These are phyloP conservation scores for Fagopyrum esculentum DNA, from an alignment of 148 eudicot species.

Conservation along the genomic window DNA sequence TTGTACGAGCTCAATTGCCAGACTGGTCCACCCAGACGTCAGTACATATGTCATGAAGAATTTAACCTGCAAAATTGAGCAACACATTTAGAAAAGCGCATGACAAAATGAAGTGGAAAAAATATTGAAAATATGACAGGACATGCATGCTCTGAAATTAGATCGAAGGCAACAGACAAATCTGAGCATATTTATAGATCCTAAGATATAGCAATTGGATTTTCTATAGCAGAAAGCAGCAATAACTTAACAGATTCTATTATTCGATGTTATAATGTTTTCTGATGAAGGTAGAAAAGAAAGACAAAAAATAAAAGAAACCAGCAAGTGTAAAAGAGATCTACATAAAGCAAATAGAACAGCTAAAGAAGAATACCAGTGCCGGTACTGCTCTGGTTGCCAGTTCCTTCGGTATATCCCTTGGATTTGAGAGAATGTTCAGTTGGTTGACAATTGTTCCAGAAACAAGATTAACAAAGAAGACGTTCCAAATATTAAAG, in stretches of 20 bases:
- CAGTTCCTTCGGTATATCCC: slow-evolving; percentile 46
- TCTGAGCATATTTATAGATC: not conserved
- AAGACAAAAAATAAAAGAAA: not conserved
- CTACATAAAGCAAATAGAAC: not conserved
- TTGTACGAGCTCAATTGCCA: slow-evolving; percentile 85
- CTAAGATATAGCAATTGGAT: not conserved
- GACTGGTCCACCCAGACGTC: slow-evolving; percentile 98
- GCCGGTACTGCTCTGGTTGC: slow-evolving; percentile 75
- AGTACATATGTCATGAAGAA: slow-evolving; percentile 90
- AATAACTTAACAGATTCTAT: not conserved
- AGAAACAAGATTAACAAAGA: slow-evolving; percentile 72
- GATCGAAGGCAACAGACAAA: not conserved
- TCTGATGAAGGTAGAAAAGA: not conserved
- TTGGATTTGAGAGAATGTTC: slow-evolving; percentile 35
- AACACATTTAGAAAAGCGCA: not conserved
- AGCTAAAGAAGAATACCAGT: slow-evolving; percentile 35
- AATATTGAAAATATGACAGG: not conserved
- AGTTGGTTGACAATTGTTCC: slow-evolving; percentile 56
- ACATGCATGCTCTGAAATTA: not conserved
- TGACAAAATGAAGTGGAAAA: not conserved
- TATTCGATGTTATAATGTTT: not conserved
- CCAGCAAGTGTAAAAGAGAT: not conserved
- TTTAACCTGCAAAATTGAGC: slow-evolving; percentile 49
- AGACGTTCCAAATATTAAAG: slow-evolving; percentile 89
- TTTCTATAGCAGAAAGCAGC: not conserved